phyloP scores from a whole-genome alignment of 352 stramenopile genomes.

The Pythium aquatile region DNA sequence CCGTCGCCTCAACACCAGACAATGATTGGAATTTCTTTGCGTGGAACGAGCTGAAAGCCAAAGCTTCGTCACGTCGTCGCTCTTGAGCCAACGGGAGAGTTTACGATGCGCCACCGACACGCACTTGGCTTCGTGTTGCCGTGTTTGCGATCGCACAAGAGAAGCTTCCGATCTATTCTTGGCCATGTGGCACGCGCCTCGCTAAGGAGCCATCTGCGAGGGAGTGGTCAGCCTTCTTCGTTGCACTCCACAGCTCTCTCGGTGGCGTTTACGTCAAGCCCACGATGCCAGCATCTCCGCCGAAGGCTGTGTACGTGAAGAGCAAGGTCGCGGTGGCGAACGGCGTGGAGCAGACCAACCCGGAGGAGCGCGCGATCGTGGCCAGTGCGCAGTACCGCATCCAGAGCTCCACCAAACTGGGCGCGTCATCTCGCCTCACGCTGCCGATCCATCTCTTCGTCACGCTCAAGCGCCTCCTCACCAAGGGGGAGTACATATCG shows the following conservation, averaged over 20 bases:
- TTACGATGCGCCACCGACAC: not conserved
- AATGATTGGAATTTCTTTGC: conserved; percentile 73
- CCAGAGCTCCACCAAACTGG: not conserved
- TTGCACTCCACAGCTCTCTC: not conserved
- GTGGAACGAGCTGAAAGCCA: conserved; percentile 66
- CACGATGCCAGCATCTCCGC: conserved; percentile 19
- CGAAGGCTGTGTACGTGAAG: conserved; percentile 32
- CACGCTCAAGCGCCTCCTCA: conserved; percentile 16
- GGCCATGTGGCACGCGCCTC: not conserved
- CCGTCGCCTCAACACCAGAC: conserved; percentile 48
- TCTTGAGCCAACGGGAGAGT: not conserved
- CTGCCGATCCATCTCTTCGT: conserved; percentile 21
- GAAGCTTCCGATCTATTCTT: conserved; percentile 9
- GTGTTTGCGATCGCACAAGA: not conserved
- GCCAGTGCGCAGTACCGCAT: conserved; percentile 30
- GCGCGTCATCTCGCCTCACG: not conserved
- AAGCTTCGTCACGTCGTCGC: not conserved
- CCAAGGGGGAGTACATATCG: not conserved
- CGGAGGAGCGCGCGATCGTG: conserved; percentile 26
- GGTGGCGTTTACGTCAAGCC: not conserved
- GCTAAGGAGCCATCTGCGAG: not conserved
- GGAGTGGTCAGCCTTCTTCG: not conserved
- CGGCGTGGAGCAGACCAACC: conserved; percentile 28
- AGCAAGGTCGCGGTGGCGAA: conserved; percentile 22
- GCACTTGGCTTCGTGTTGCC: not conserved